Evolutionary conservation across 129 eudicot genomes (phyloP), one percentile per base, ranked within the genome.

Genomic region (Escallonia rubra): DNA sequence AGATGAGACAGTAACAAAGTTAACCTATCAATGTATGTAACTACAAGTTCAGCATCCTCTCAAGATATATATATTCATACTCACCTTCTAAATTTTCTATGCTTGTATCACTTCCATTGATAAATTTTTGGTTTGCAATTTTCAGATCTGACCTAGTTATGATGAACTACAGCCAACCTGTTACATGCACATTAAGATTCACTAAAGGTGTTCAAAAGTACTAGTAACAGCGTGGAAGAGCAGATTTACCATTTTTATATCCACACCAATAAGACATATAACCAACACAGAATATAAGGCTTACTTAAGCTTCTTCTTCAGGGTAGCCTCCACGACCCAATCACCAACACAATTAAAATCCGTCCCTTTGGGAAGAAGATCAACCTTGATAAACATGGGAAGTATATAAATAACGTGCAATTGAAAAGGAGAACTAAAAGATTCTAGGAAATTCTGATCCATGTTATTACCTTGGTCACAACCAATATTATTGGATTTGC

Each of bases 311-410:
- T 84, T 89, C 82, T 92, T 92, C 82, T 66, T 92, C 87, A 77
- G 76, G 78, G 98, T 92, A 62, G 98, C 96, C 59, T 92, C 98
- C 59, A 92, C 98, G 71, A 92, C 91, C 98, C 98, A 92, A 59
- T 92, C 98, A 76, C 98, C 98, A 76, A 92, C 78, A 82, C 98
- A 89, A 76, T 92, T 88, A 45, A 92, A 70, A 79, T 92, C 98
- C 12, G 98, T 92, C 73, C 89, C 98, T 86, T 89, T 92, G 34
- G 98, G 98, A 78, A 92, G 96, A 81, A 92, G 98, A 79, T 92
- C 98, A 80, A 92, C 91, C 98, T 92, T 77, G 16, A 85, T 14
- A 74, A 60, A 80, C 68, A 61, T 11, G 43, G 48, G 15, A 57
- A 59, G 63, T 16, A 72, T 23, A 62, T 16, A 12, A 57, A 40